Base-by-base conservation (phyloP, 2,329 filamentous ascomycete species). In the Nothomitra cinnamomea region DNA sequence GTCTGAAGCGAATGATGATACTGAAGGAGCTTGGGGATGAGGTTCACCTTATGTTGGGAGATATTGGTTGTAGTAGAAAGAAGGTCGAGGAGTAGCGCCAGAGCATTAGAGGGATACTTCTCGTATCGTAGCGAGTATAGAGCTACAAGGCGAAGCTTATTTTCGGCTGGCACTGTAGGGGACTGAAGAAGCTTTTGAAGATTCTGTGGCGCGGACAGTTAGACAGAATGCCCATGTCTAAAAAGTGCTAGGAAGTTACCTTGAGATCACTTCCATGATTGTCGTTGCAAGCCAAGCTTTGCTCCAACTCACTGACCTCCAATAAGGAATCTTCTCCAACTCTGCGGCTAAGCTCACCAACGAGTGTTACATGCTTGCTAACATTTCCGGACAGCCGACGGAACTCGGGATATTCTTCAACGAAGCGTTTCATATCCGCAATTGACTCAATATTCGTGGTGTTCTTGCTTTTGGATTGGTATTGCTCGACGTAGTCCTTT, bases 401-500 rank as follows among this genome's bases (percentile, higher is more conserved):
- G 67, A 98, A 98, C 65, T 98, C 92, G 1, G 92, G 92, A 64
- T 96, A 98, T 63, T 98, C 92, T 67, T 98, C 92, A 54, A 98
- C 94, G 61, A 98, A 98, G 43, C 89, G 86, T 67, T 98, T 98
- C 94, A 98, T 98, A 65, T 98, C 92, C 54, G 84, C 77, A 64
- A 98, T 96, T 15, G 90, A 95, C 64, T 98, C 92, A 56, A 98
- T 89, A 64, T 95, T 92, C 65, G 88, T 86, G 61, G 83, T 95
- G 61, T 84, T 95, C 64, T 96, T 90, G n/a, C 90, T 95, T 66
- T 94, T 95, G 12, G 85, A 87, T 61, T 96, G 92, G 63, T 96
- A 98, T 64, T 96, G 92, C 64, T 95, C 89, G 54, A 98, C 92
- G 61, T 98, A 98, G 77, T 95, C 89, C 67, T 96, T 96, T 64